Conservation (phyloP, 257 asterid genomes). For the Nicotiana knightiana region DNA sequence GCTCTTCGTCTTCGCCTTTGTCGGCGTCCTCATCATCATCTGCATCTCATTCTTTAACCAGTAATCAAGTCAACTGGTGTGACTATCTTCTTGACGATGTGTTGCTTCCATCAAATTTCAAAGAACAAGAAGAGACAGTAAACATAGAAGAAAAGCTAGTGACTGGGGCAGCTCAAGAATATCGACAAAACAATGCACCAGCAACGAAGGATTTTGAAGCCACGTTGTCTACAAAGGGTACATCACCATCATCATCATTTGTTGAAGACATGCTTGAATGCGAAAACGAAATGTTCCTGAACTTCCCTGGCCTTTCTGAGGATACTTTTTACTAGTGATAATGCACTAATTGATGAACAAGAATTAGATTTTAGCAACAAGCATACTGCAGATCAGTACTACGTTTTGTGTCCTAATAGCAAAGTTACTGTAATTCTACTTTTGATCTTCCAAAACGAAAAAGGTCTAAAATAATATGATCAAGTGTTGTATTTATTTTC, state of each 20-base stretch:
- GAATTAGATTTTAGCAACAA: neutral
- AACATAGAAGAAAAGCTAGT: constrained; percentile 11
- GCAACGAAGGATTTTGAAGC: constrained; percentile 18
- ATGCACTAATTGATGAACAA: neutral
- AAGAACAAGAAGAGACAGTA: constrained; percentile 18
- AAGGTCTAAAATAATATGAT: neutral
- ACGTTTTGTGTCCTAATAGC: neutral
- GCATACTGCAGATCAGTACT: neutral
- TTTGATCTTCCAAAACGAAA: neutral
- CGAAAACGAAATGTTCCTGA: constrained; percentile 57
- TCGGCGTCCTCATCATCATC: constrained; percentile 25
- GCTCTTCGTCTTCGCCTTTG: constrained; percentile 25
- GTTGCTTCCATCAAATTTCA: constrained; percentile 7
- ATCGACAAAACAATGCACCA: neutral
- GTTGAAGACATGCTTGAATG: constrained; percentile 70
- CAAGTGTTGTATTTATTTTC: neutral
- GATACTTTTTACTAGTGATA: constrained; percentile 37
- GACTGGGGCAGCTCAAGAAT: constrained; percentile 11
- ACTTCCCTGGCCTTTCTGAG: constrained; percentile 49
- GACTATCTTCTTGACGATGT: constrained; percentile 77
- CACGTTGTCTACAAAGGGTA: constrained; percentile 23
- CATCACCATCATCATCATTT: constrained; percentile 29
- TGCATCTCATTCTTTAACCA: constrained; percentile 8
- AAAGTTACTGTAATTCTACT: neutral
- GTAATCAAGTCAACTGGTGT: constrained; percentile 58